phyloP scores from a whole-genome alignment of 306 rosid genomes.

The Pyrus betulifolia region DNA sequence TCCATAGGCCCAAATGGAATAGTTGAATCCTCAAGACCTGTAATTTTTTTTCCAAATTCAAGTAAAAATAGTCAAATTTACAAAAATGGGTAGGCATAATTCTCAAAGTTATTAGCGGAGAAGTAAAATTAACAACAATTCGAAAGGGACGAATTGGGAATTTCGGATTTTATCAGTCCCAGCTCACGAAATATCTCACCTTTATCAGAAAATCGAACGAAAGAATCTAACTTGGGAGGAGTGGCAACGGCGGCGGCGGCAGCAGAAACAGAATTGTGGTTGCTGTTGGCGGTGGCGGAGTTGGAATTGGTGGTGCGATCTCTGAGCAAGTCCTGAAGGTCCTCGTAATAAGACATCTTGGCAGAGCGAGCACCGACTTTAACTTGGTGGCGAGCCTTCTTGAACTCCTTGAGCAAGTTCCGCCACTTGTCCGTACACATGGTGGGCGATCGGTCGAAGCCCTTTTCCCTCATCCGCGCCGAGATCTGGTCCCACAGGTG shows the following conservation, averaged over 20 bases:
- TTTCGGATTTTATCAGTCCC: background rate
- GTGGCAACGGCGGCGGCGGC: conserved; percentile 8
- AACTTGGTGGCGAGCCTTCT: conserved; percentile 71
- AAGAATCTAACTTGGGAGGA: conserved; percentile 58
- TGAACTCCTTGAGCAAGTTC: conserved; percentile 84
- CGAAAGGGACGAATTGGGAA: background rate
- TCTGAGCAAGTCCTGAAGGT: conserved; percentile 4
- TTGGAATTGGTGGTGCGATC: background rate
- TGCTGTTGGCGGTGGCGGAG: background rate
- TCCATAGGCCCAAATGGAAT: conserved; percentile 76
- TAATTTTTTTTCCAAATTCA: background rate
- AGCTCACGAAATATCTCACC: conserved; percentile 11
- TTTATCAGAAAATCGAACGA: conserved; percentile 58
- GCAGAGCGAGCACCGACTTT: background rate
- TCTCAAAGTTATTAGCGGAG: background rate
- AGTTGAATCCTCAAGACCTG: conserved; percentile 69
- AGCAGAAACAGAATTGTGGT: background rate
- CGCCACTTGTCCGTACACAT: conserved; percentile 99
- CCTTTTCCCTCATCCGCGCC: conserved; percentile 74
- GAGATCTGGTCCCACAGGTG: conserved; percentile 96
- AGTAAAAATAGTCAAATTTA: background rate
- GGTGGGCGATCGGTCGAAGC: conserved; percentile 88
- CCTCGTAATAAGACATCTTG: background rate
- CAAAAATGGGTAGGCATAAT: background rate
- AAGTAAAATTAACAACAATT: background rate